phyloP scores from a whole-genome alignment of 352 stramenopile genomes.

The Phytopythium helicoides region DNA sequence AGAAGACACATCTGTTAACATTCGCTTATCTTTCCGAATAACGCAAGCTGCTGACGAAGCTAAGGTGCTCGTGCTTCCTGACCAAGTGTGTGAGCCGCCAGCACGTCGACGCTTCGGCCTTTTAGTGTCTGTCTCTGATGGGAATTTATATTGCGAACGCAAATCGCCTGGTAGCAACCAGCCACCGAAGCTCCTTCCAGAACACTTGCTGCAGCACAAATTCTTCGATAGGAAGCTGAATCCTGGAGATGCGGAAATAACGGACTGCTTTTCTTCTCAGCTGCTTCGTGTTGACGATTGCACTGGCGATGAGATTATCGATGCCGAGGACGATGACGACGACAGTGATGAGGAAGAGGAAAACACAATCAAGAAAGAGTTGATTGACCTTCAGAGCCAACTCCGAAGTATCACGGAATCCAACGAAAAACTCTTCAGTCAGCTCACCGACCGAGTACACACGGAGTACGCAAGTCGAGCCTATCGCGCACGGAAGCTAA shows the following conservation, averaged over 20 bases:
- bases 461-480: conserved; percentile 45
- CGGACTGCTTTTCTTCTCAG: conserved; percentile 31
- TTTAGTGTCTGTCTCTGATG: conserved; percentile 40
- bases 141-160: conserved; percentile 36
- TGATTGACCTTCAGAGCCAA: conserved; percentile 43
- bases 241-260: conserved; percentile 30
- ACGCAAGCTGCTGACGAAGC: conserved; percentile 19
- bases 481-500: conserved; percentile 43
- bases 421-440: conserved; percentile 38
- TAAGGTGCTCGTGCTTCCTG: conserved; percentile 12
- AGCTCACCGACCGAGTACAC: conserved; percentile 34
- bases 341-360: conserved; percentile 43
- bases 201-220: conserved; percentile 51
- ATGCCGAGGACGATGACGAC: conserved; percentile 42
- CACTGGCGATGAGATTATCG: conserved; percentile 24
- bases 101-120: conserved; percentile 29
- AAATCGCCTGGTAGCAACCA: conserved; percentile 1
- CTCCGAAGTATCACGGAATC: conserved; percentile 38
- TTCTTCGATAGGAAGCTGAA: conserved; percentile 53
- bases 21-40: conserved; percentile 26
- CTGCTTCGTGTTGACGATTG: conserved; percentile 40
- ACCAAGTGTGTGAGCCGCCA: conserved; percentile 12
- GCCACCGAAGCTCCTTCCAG: conserved; percentile 4
- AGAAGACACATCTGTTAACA: conserved; percentile 12
- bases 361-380: conserved; percentile 47